phyloP scores from a whole-genome alignment of 1,284 basidiomycete genomes.

The Ceratobasidium sp. region DNA sequence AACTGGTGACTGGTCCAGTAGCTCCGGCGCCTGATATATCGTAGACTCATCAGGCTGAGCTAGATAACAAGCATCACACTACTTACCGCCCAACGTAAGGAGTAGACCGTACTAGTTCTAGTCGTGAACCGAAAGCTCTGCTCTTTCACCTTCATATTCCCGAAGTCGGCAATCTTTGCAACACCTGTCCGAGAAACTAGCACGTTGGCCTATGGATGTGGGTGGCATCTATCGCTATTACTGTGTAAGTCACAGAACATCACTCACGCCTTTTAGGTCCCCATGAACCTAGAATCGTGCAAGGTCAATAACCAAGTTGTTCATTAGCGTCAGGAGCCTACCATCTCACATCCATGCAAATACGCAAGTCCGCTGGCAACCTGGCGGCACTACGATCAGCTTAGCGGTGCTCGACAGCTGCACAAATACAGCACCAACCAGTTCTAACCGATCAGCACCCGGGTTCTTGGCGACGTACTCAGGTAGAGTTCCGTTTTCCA shows the following conservation, averaged over 20 bases:
- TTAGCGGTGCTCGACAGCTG: background rate
- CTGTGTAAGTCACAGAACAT: background rate
- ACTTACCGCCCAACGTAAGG: background rate
- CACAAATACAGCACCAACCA: background rate
- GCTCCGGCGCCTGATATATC: no score
- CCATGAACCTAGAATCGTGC: background rate
- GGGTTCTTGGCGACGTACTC: background rate
- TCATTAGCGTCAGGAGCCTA: background rate
- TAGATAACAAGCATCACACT: no score
- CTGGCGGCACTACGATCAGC: background rate
- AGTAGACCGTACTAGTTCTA: background rate
- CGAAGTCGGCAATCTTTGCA: background rate
- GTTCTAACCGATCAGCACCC: background rate
- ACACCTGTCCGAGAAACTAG: background rate
- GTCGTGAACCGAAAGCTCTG: background rate
- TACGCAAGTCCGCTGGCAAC: background rate
- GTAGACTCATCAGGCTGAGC: no score
- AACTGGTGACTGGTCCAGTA: no score
- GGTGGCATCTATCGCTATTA: background rate
- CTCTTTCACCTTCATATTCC: background rate
- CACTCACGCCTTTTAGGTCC: background rate
- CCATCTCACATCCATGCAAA: background rate
- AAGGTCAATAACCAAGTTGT: background rate
- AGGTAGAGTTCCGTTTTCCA: slow-evolving; percentile 4
- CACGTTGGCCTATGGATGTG: background rate